phyloP scores from a whole-genome alignment of 345 rosid genomes.

The Lepidium aucheri region DNA sequence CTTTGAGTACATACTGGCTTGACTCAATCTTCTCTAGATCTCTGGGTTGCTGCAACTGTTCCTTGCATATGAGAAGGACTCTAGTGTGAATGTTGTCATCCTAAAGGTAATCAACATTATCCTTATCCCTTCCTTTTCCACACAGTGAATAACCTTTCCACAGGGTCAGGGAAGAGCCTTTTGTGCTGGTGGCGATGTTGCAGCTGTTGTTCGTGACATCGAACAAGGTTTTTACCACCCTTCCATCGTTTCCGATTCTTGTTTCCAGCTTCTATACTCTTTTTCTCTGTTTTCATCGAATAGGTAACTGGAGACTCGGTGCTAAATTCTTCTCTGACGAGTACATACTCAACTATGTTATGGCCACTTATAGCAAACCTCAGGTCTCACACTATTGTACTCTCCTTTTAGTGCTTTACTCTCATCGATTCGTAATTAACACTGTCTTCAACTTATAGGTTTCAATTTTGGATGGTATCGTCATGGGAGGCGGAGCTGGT shows the following conservation, averaged over 20 bases:
- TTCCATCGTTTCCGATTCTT: no score
- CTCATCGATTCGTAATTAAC: neutral
- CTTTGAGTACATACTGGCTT: neutral
- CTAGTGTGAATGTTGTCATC: slow-evolving; percentile 51
- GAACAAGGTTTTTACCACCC: no score
- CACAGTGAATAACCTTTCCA: neutral
- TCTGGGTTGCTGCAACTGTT: slow-evolving; percentile 53
- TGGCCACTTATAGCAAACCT: slow-evolving; percentile 62
- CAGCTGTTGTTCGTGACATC: slow-evolving; percentile 46
- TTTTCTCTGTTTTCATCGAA: no score
- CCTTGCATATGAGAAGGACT: slow-evolving; percentile 47
- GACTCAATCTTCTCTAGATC: slow-evolving; percentile 29
- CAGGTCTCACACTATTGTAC: slow-evolving; percentile 35
- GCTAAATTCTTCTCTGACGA: slow-evolving; percentile 44
- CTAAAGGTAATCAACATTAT: slow-evolving; percentile 47
- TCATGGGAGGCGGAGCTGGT: slow-evolving; percentile 90
- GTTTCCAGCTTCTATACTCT: no score
- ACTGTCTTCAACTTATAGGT: slow-evolving; percentile 33
- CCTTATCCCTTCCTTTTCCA: neutral
- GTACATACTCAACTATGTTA: slow-evolving; percentile 50
- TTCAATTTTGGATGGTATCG: slow-evolving; percentile 70
- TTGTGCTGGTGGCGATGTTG: slow-evolving; percentile 81
- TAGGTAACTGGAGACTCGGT: slow-evolving; percentile 48
- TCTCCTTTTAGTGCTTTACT: neutral
- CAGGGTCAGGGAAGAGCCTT: slow-evolving; percentile 77